These are phyloP conservation scores for Botrytis hyacinthi DNA, from an alignment of 2,329 filamentous ascomycete species.

Conservation along the genomic window DNA sequence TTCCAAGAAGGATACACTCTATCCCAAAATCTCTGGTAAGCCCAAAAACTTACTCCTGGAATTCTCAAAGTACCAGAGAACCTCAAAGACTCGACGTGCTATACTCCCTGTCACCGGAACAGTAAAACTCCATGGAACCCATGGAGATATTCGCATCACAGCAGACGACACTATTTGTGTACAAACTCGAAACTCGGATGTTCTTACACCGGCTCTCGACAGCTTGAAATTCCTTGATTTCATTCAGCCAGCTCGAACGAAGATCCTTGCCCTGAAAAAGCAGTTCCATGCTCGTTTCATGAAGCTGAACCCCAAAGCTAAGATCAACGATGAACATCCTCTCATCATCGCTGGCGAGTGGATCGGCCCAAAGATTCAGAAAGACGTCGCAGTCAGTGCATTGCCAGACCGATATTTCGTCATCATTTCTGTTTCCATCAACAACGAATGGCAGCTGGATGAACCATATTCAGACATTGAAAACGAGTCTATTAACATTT, in stretches of 20 bases:
- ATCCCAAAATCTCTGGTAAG: conserved; percentile 4
- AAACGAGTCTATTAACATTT: conserved; percentile 21
- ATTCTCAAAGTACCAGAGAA: conserved; percentile 1
- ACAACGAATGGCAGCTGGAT: conserved; percentile 27
- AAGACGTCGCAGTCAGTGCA: conserved; percentile 24
- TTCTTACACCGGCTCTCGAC: neutral
- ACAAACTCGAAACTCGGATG: conserved; percentile 28
- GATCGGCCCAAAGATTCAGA: conserved; percentile 30
- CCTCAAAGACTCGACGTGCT: neutral
- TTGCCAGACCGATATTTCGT: conserved; percentile 28
- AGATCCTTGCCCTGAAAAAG: conserved; percentile 13
- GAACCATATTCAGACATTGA: conserved; percentile 28
- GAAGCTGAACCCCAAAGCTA: conserved; percentile 20
- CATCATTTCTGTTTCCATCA: conserved; percentile 29
- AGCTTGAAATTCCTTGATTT: neutral
- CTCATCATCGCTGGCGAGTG: conserved; percentile 34
- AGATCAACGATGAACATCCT: conserved; percentile 20
- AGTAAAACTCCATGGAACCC: conserved; percentile 33
- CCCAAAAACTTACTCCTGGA: conserved; percentile 3
- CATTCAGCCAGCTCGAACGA: neutral
- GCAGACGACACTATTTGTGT: conserved; percentile 24
- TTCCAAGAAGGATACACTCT: neutral
- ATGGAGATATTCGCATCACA: conserved; percentile 30
- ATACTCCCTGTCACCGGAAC: conserved; percentile 26
- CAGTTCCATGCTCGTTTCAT: conserved; percentile 18